Evolutionary conservation across 2,329 filamentous ascomycete genomes (phyloP), one percentile per base, ranked within the genome.

Genomic region (Pseudopithomyces maydicus): DNA sequence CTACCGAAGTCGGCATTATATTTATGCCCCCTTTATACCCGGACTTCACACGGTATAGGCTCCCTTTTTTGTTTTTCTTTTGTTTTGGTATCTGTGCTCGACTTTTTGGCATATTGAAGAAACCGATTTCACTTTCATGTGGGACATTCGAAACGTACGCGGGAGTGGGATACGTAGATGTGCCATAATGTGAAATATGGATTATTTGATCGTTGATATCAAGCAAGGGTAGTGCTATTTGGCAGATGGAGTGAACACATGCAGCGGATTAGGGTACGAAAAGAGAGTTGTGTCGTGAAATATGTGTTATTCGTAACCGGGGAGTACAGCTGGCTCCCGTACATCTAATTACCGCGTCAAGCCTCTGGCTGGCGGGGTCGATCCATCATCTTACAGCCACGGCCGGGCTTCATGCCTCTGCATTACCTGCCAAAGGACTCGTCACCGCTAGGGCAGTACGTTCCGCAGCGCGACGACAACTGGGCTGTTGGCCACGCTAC

Each of bases 401-500:
- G 29, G 35, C 35, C 22, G 15, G 20, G 15, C 22, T 41, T 36
- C 19, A 12, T 19, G 19, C 15, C 35, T 39, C 47, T 39, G n/a
- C 19, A 29, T 14, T 41, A 19, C 35, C 7, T 32, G 17, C 19
- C 15, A 6, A 15, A 15, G 47, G 35, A 3, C 10, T n/a, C 22
- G 32, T 41, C 39, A 8, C 3, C n/a, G 35, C 35, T n/a, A n/a
- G n/a, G n/a, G n/a, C n/a, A n/a, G n/a, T n/a, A n/a, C n/a, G n/a
- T n/a, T n/a, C n/a, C n/a, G n/a, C n/a, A n/a, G n/a, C n/a, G n/a
- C n/a, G n/a, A n/a, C n/a, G n/a, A n/a, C 41, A 19, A 8, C 19
- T 33, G 8, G 12, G 36, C n/a, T 33, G 36, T n/a, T 10, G 7
- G 2, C 15, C 22, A 48, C 26, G 35, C 47, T 82, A 86, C n/a